phyloP scores from a whole-genome alignment of 2,329 filamentous ascomycete species.

The Elsinoe australis region DNA sequence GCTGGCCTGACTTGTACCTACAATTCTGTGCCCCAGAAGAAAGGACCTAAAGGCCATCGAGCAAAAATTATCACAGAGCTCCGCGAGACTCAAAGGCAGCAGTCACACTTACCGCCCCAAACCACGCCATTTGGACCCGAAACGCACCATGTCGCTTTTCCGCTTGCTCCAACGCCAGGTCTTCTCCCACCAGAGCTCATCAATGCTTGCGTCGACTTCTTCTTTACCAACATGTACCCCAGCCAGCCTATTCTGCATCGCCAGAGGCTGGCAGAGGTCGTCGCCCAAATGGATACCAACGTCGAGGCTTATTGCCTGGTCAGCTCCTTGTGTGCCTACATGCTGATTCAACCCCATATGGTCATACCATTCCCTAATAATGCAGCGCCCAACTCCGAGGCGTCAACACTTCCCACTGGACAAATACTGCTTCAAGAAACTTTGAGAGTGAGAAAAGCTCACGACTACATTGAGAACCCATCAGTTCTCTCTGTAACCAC shows the following conservation, averaged over 20 bases:
- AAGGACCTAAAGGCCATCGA: slow-evolving; percentile 55
- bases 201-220: slow-evolving; percentile 51
- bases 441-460: slow-evolving; percentile 47
- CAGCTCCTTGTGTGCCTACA: slow-evolving; percentile 44
- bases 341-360: slow-evolving; percentile 45
- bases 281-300: slow-evolving; percentile 45
- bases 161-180: slow-evolving; percentile 41
- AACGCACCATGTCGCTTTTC: slow-evolving; percentile 35
- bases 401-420: slow-evolving; percentile 43
- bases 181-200: slow-evolving; percentile 46
- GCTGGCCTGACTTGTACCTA: slow-evolving; percentile 56
- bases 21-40: slow-evolving; percentile 57
- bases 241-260: slow-evolving; percentile 54
- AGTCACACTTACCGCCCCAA: not conserved
- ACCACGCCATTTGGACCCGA: slow-evolving; percentile 31
- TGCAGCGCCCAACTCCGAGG: slow-evolving; percentile 33
- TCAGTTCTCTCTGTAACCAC: slow-evolving; percentile 52
- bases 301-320: slow-evolving; percentile 53
- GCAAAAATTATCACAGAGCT: slow-evolving; percentile 58
- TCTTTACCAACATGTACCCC: slow-evolving; percentile 56
- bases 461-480: slow-evolving; percentile 51
- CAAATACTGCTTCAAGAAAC: slow-evolving; percentile 53
- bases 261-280: slow-evolving; percentile 44
- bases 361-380: slow-evolving; percentile 36
- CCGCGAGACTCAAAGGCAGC: slow-evolving; percentile 41